A percentile compares a stretch with the other conserved stretches of the same genome.
These are phyloP conservation scores for Diutina neorugosa DNA, from an alignment of 1,139 yeast genomes.

Conservation along the genomic window DNA sequence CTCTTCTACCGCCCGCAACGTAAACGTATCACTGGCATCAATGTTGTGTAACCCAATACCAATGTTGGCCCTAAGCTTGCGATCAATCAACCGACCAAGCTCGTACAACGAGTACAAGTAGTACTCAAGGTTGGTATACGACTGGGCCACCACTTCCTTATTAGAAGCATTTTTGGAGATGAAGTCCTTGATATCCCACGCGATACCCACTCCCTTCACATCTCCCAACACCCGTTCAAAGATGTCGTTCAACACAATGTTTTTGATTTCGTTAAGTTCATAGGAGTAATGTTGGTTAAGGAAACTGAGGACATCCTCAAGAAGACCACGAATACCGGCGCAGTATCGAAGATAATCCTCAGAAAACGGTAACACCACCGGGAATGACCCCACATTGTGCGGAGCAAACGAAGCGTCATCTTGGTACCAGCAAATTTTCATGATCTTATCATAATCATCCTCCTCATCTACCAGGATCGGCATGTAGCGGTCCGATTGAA, in stretches of 20 bases:
- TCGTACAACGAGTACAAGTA: constrained; percentile 55
- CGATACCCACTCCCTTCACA: constrained; percentile 40
- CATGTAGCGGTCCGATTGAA: constrained; percentile 80
- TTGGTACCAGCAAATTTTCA: constrained; percentile 61
- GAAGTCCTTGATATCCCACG: constrained; percentile 52
- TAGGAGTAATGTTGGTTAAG: constrained; percentile 52
- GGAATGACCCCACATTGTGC: constrained; percentile 28
- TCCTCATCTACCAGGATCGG: constrained; percentile 60
- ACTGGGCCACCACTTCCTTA: constrained; percentile 86
- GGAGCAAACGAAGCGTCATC: constrained; percentile 36
- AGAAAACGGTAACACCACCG: constrained; percentile 79
- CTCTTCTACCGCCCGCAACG: constrained; percentile 29
- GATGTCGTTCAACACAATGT: constrained; percentile 42
- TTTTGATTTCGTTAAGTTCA: constrained; percentile 32
- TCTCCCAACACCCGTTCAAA: constrained; percentile 60
- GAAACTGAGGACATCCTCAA: constrained; percentile 51
- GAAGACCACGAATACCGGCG: constrained; percentile 54
- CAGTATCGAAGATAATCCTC: constrained; percentile 82
- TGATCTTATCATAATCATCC: constrained; percentile 49
- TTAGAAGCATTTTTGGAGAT: constrained; percentile 50
- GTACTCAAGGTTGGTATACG: constrained; percentile 77
- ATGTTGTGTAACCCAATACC: constrained; percentile 35
- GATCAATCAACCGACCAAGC: constrained; percentile 35
- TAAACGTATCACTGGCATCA: constrained; percentile 25
- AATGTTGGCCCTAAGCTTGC: constrained; percentile 39